Evolutionary conservation across 2,329 filamentous ascomycete species (phyloP), one percentile per base, ranked within the genome.

Genomic region (Colletotrichum tofieldiae): DNA sequence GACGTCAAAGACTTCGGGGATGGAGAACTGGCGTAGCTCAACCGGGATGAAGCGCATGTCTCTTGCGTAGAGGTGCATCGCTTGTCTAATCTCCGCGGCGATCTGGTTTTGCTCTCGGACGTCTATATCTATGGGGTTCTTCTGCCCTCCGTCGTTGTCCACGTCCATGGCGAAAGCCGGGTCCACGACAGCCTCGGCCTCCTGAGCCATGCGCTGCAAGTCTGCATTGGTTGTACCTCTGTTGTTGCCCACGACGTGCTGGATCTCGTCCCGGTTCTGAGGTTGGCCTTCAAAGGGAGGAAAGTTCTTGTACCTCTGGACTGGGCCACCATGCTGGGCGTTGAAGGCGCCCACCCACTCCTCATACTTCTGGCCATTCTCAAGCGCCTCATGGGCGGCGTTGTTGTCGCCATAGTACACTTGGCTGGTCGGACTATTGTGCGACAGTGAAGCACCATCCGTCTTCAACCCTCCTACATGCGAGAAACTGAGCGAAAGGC

Each of bases 21-120:
- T 16, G n/a, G 23, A n/a, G 29, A 51, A 41, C 37, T 72, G 45
- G 37, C 70, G 60, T 20, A 72, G 47, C 59, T 69, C 70, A 58
- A 64, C 64, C 7, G 67, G 49, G 23, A 68, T 47, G 67, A 74
- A 74, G 64, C 73, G 67, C 37, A 29, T 49, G 32, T 65, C 65
- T 9, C 49, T 41, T 14, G 29, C n/a, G 26, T 54, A 63, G 18
- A 41, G 23, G 16, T 54, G 45, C 52, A 72, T 68, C 26, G 55
- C 54, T 5, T 45, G 23, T 6, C 62, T 41, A 61, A 65, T 47
- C 14, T 65, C 60, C 11, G 18, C 16, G 20, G 54, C 16, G 60
- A 72, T 23, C 41, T n/a, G 26, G 11, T 20, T 35, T 23, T 72
- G 64, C 18, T 65, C 61, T 3, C 47, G n/a, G 18, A 49, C 54